Evolutionary conservation across 2,329 filamentous ascomycete genomes (phyloP), one percentile per base, ranked within the genome.

Genomic region (Dothistroma pini): DNA sequence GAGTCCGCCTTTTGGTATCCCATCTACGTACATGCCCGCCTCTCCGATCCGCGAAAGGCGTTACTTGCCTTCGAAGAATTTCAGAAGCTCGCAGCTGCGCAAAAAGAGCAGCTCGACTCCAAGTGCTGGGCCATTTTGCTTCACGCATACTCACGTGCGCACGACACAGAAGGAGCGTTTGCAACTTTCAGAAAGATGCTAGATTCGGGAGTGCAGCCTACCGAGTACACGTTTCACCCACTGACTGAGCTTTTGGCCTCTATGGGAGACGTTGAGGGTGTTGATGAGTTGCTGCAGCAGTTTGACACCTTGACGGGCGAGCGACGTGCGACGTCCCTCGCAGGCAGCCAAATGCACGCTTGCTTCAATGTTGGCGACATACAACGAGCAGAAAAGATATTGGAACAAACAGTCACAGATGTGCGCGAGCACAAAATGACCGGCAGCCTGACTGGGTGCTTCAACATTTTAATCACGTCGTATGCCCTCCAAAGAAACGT

Each of bases 121-220:
- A 72, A 80, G 38, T 85, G 83, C 64, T 96, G 89, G 88, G 96
- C 96, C 70, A 86, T 87, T 22, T 75, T 96, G 31, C 79, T 97
- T 51, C 85, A 88, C 69, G 87, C 89, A 2, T 84, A 92, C 74
- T 81, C 82, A 19, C 86, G 85, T 66, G 83, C 83, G 0, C 81
- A 85, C 53, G 86, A 95, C 70, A 82, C 90, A 49, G 79, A 85
- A n/a, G 84, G 84, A 6, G 88, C 87, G 12, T 77, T 90, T 59
- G 72, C 79, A 7, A 81, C 82, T 54, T 92, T 96, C 68, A 80
- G 86, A 10, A 81, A 95, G 72, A 61, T 83, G 3, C 64, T 80
- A 67, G 68, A 73, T 63, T 69, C 77, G 9, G 35, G 60, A 7
- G 34, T 85, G 3, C 69, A 74, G 22, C 87, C 89, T 0, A 84